Conservation (phyloP, 768 basidiomycete species). For the Astraeus odoratus region DNA sequence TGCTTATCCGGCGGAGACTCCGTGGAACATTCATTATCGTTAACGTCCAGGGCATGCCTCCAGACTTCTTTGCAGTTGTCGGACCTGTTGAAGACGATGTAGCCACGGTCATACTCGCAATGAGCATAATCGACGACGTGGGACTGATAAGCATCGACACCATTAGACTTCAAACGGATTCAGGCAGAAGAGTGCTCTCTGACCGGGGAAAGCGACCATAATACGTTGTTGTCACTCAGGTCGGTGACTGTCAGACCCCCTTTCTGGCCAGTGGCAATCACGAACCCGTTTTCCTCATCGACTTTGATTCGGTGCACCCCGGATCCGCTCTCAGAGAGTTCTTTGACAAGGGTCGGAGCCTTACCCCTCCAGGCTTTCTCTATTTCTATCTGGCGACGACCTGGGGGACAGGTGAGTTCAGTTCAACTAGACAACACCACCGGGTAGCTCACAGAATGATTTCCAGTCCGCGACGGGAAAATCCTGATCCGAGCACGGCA, state of each 20-base stretch:
- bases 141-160: conserved; percentile 6
- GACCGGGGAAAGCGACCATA: conserved; percentile 64
- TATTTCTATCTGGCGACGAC: conserved; percentile 38
- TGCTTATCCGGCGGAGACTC: conserved; percentile 29
- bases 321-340: conserved; percentile 28
- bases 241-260: conserved; percentile 60
- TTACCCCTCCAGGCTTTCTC: conserved; percentile 50
- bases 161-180: not conserved
- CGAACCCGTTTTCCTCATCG: conserved; percentile 52
- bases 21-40: conserved; percentile 13
- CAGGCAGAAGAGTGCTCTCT: conserved; percentile 11
- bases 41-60: conserved; percentile 39
- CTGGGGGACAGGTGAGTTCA: conserved; percentile 28
- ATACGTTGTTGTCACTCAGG: conserved; percentile 35
- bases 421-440: conserved; percentile 1
- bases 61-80: conserved; percentile 64
- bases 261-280: conserved; percentile 47
- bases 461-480: conserved; percentile 50
- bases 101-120: conserved; percentile 68
- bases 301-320: conserved; percentile 70
- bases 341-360: conserved; percentile 33
- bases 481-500: too few relatives aligned
- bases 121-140: conserved; percentile 41
- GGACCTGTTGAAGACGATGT: conserved; percentile 59
- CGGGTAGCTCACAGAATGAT: conserved; percentile 42